Conservation (phyloP, 805 yeast genomes). For the Ogataea siamensis region DNA sequence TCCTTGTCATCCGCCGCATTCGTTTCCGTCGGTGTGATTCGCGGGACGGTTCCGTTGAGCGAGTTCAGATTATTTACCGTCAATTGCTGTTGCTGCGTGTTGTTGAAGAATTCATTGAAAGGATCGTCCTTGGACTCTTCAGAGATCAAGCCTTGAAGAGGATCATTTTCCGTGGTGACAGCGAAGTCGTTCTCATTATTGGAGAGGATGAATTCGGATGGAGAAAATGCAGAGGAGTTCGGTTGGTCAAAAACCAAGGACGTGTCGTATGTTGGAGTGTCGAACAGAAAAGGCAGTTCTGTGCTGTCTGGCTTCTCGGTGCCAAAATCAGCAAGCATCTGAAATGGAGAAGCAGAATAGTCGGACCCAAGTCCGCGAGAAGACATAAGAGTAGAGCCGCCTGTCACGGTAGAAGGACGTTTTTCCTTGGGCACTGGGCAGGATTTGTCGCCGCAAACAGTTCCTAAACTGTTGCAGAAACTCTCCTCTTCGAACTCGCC, state of each 20-base stretch:
- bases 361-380: conserved; percentile 5
- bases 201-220: conserved; percentile 13
- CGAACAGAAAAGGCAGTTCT: conserved; percentile 49
- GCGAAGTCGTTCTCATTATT: conserved; percentile 5
- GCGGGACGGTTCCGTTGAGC: conserved; percentile 17
- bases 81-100: conserved; percentile 16
- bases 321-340: conserved; percentile 17
- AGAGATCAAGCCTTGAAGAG: conserved; percentile 39
- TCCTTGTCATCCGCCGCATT: conserved; percentile 25
- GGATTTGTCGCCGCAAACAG: conserved; percentile 79
- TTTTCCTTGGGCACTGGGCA: conserved; percentile 58
- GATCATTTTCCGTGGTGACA: conserved; percentile 16
- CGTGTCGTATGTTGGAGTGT: conserved; percentile 50
- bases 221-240: conserved; percentile 18
- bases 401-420: conserved; percentile 12
- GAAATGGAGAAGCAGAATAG: conserved; percentile 24
- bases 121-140: conserved; percentile 62
- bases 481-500: conserved; percentile 62
- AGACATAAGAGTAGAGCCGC: conserved; percentile 1
- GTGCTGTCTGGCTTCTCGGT: conserved; percentile 13
- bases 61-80: conserved; percentile 23
- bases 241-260: conserved; percentile 44
- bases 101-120: conserved; percentile 31
- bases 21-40: conserved; percentile 19
- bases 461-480: conserved; percentile 72